Conservation (phyloP, 164 flowering plant genomes). For the Cinnamomum chago region DNA sequence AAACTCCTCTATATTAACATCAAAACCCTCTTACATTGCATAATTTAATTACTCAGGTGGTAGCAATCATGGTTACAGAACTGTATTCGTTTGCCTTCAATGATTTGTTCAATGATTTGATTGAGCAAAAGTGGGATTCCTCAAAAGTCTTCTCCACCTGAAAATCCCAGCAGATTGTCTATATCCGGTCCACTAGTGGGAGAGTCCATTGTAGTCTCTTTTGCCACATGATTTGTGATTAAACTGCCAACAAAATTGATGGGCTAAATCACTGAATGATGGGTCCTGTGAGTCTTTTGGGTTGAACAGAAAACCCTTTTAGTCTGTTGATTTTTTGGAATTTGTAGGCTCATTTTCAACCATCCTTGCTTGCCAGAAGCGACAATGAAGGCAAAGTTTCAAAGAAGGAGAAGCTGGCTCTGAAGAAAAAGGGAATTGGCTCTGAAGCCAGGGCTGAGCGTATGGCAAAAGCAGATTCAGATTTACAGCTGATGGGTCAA, state of each 20-base stretch:
- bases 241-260: neutral
- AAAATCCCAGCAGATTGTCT: no score
- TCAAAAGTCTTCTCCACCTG: no score
- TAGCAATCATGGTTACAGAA: no score
- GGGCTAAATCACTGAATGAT: neutral
- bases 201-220: neutral
- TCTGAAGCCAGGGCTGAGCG: slow-evolving; percentile 88
- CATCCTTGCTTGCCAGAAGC: slow-evolving; percentile 33
- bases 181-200: no score
- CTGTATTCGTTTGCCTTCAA: no score
- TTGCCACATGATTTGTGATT: neutral
- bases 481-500: slow-evolving; percentile 61
- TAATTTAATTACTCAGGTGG: no score
- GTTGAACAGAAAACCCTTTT: no score
- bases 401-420: slow-evolving; percentile 56
- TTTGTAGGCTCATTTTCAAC: neutral
- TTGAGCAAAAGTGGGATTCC: no score
- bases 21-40: no score
- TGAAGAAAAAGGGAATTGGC: slow-evolving; percentile 87
- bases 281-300: neutral
- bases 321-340: neutral
- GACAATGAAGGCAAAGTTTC: slow-evolving; percentile 33
- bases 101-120: no score
- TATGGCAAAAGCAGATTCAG: slow-evolving; percentile 70
- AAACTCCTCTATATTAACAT: no score